These are phyloP conservation scores for Solanum etuberosum DNA, from an alignment of 257 asterid genomes.

Conservation along the genomic window DNA sequence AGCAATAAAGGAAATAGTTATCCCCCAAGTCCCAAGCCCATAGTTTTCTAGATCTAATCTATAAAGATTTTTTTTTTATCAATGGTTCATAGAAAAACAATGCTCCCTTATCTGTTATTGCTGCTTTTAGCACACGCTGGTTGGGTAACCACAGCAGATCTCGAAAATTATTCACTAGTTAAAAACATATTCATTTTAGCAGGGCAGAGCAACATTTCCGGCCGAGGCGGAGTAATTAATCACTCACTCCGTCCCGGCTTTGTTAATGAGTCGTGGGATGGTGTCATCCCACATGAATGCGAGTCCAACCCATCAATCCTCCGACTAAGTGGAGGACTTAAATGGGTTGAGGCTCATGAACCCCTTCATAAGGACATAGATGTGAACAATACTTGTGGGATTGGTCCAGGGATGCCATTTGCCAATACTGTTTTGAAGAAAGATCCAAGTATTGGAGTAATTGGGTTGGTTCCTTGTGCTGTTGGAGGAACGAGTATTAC, in stretches of 20 bases:
- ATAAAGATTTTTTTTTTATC: neutral
- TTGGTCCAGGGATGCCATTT: constrained; percentile 36
- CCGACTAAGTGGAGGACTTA: constrained; percentile 1
- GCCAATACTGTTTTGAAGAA: constrained; percentile 11
- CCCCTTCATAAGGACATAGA: constrained; percentile 33
- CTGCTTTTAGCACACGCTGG: neutral
- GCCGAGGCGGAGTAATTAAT: constrained; percentile 3
- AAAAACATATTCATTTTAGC: constrained; percentile 7
- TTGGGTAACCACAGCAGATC: neutral
- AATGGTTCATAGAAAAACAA: neutral
- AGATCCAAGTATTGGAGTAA: constrained; percentile 2
- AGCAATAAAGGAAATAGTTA: neutral
- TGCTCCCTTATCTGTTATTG: neutral
- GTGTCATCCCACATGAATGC: constrained; percentile 1
- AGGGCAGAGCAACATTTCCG: constrained; percentile 15
- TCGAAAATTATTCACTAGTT: neutral
- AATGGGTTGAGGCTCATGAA: constrained; percentile 27
- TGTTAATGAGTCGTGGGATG: neutral
- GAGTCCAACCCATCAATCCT: constrained; percentile 7
- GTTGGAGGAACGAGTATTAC: constrained; percentile 27
- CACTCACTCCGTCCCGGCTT: neutral
- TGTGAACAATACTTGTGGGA: constrained; percentile 7
- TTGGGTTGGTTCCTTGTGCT: constrained; percentile 38
- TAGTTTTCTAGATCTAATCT: neutral
- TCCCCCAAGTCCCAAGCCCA: neutral